These are phyloP conservation scores for Fusarium miscanthi DNA, from an alignment of 2,329 filamentous ascomycete species.

Conservation along the genomic window DNA sequence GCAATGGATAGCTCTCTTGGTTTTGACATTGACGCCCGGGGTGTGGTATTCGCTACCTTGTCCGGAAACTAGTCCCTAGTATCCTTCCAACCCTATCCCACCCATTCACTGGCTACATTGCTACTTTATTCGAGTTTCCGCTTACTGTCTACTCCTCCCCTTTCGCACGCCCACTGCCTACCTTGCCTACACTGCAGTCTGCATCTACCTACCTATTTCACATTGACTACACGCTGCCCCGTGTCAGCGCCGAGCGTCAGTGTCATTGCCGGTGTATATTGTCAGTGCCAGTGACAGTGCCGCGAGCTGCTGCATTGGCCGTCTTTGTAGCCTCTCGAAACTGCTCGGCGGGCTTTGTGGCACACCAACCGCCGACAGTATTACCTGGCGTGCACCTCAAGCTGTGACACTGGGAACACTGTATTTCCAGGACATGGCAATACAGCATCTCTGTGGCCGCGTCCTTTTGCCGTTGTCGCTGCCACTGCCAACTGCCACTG, in stretches of 20 bases:
- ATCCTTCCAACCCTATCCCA: slow-evolving; percentile 18
- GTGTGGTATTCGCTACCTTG: slow-evolving; percentile 22
- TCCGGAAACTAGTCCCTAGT: slow-evolving; percentile 32
- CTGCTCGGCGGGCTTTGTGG: slow-evolving; percentile 41
- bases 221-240: slow-evolving; percentile 24
- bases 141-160: slow-evolving; percentile 31
- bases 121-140: slow-evolving; percentile 27
- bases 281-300: slow-evolving; percentile 30
- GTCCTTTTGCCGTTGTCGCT: slow-evolving; percentile 40
- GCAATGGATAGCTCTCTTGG: slow-evolving; percentile 40
- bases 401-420: slow-evolving; percentile 45
- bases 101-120: slow-evolving; percentile 27
- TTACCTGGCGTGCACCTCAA: slow-evolving; percentile 41
- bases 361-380: slow-evolving; percentile 44
- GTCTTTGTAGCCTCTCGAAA: slow-evolving; percentile 44
- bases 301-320: slow-evolving; percentile 39
- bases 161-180: slow-evolving; percentile 25
- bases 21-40: slow-evolving; percentile 26
- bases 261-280: slow-evolving; percentile 7
- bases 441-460: slow-evolving; percentile 46
- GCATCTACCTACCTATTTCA: slow-evolving; percentile 22
- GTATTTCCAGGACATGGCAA: slow-evolving; percentile 47
- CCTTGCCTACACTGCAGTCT: slow-evolving; percentile 21
- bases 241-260: slow-evolving; percentile 15
- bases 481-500: slow-evolving; percentile 38